Base-by-base conservation (phyloP, 2,329 filamentous ascomycete genomes). In the Colletotrichum chrysophilum region DNA sequence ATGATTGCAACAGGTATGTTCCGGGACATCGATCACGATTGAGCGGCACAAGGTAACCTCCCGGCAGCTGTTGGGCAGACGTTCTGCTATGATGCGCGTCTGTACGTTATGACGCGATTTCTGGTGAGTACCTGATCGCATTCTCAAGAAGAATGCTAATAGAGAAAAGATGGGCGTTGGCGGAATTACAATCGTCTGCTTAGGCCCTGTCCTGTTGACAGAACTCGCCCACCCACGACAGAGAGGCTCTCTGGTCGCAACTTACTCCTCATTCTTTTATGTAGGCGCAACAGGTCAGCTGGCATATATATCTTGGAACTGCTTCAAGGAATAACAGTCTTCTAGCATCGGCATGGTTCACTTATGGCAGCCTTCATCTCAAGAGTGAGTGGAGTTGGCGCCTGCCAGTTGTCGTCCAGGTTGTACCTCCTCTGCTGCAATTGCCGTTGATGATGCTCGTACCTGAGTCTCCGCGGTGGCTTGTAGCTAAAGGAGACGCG, bases 391-490 rank as follows among this genome's bases (percentile, higher is more conserved):
- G 84, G 82, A 82, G 81, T 18, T 88, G 87, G 87, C 82, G 86
- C 43, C 85, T 88, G 43, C 87, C 87, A 5, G 87, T 85, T 3
- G 80, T 86, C 55, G 81, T 91, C 3, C 89, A 91, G 79, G 81
- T 86, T 74, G 79, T 79, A 26, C 85, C 86, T 2, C 86, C 86
- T 1, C 77, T 87, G 8, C 65, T 86, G 18, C 85, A 87, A 71
- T 82, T 87, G 64, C 62, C 61, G 24, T 81, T 84, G 28, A 80
- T 86, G 72, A 58, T 34, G 28, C 62, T 79, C 43, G 71, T 80
- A 1, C 81, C 82, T 0, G 88, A 89, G 76, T 86, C 84, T 0
- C 88, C 88, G 2, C 82, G 86, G 56, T 87, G 85, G 85, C 80
- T 87, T 0, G 82, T 87, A 52, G 43, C 21, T 84, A 88, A 14